Evolutionary conservation across 169 alveolate genomes (phyloP), one percentile per base, ranked within the genome.

Genomic region (Eimeria maxima): DNA sequence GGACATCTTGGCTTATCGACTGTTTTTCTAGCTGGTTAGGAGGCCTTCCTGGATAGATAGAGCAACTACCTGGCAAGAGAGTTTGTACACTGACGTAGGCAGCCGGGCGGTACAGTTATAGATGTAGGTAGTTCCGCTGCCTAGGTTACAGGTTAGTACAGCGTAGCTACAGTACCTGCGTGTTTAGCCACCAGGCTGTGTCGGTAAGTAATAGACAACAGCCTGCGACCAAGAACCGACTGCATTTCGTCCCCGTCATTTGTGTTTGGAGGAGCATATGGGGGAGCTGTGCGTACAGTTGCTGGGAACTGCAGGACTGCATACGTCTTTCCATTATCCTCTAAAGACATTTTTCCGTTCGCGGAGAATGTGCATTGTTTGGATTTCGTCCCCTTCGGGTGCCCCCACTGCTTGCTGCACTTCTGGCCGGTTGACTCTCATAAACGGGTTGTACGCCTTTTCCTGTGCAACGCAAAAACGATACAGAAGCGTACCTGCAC

Each of bases 311-410:
- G 20, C 80, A 69, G 80, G 45, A 0, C 2, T 18, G 5, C 11
- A 11, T 11, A 50, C 57, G 57, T 7, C 4, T 44, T 33, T 24
- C 47, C 47, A 55, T 83, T 44, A 83, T 11, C 92, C 92, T 83
- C 76, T 87, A n/a, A 74, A 90, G n/a, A 27, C 10, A 67, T 90
- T 90, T 90, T 90, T 90, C 14, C 73, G 60, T 27, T 90, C 95
- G 53, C 95, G 65, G 6, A 90, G 95, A 33, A 73, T 78, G 14
- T 76, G 95, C 95, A 90, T 90, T 8, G 95, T 90, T n/a, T 90
- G 90, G 53, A 90, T 55, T 16, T 50, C 74, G 47, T 90, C 95
- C 16, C 95, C 95, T 44, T 71, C 69, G 2, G 92, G 92, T 4
- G 90, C 78, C 38, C 86, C 65, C 67, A 90, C 86, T 1, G 95